Conservation (phyloP, 257 asterid genomes). For the Solanum etuberosum region DNA sequence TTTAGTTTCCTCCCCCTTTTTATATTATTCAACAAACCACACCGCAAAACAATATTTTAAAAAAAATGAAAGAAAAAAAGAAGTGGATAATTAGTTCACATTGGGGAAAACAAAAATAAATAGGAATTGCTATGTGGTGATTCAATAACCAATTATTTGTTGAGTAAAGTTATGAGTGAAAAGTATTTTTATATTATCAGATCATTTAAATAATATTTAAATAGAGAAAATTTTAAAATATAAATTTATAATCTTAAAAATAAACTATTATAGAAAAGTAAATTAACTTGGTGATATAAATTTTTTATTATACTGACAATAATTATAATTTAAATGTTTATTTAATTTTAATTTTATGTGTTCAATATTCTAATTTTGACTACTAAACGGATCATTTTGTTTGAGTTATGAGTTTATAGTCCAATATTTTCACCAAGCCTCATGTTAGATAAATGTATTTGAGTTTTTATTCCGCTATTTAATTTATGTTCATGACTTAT, state of each 20-base stretch:
- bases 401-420: too few relatives aligned
- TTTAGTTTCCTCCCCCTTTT: not conserved
- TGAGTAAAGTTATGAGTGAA: not conserved
- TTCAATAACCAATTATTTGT: not conserved
- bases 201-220: not conserved
- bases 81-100: not conserved
- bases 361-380: too few relatives aligned
- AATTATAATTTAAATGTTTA: not conserved
- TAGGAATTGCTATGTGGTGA: not conserved
- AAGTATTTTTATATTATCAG: too few relatives aligned
- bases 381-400: too few relatives aligned
- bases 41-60: not conserved
- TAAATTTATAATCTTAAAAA: too few relatives aligned
- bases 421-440: too few relatives aligned
- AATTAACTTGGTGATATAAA: not conserved
- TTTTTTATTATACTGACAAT: not conserved
- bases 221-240: not conserved
- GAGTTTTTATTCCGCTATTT: too few relatives aligned
- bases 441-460: too few relatives aligned
- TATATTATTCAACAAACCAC: not conserved
- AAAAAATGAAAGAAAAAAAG: not conserved
- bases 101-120: not conserved
- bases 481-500: too few relatives aligned
- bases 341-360: too few relatives aligned
- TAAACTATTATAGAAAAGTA: not conserved